phyloP scores from a whole-genome alignment of 2,329 filamentous ascomycete species.

The Phaeosphaeriaceae sp. region DNA sequence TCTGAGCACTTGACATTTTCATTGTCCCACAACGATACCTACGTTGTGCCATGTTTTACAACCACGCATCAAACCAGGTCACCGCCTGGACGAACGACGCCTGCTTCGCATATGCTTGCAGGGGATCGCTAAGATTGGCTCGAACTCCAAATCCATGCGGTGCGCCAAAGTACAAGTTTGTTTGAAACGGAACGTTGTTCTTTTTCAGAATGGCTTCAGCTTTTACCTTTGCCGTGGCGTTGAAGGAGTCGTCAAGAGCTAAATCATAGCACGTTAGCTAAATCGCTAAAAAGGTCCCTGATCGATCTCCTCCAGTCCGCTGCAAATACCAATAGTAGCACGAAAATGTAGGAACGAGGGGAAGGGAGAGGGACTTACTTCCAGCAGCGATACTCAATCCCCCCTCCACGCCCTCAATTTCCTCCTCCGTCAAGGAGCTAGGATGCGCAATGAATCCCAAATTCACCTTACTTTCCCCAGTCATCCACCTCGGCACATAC shows the following conservation, averaged over 20 bases:
- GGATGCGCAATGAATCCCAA: conserved; percentile 76
- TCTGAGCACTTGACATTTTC: background rate
- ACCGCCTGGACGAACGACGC: conserved; percentile 45
- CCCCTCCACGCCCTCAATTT: conserved; percentile 68
- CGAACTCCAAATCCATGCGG: conserved; percentile 47
- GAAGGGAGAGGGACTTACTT: conserved; percentile 41
- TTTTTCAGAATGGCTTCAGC: conserved; percentile 35
- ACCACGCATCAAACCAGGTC: conserved; percentile 48
- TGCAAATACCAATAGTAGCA: background rate
- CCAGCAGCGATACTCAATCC: conserved; percentile 72
- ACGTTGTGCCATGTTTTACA: conserved; percentile 7
- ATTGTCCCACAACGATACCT: background rate
- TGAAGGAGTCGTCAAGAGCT: conserved; percentile 32
- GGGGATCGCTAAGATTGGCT: conserved; percentile 35
- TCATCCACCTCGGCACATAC: conserved; percentile 72
- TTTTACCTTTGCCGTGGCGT: conserved; percentile 17
- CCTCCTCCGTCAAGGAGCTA: conserved; percentile 69
- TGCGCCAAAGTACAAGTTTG: conserved; percentile 37
- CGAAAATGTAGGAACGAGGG: background rate
- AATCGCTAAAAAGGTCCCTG: background rate
- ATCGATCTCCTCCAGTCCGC: background rate
- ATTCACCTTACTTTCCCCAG: conserved; percentile 59
- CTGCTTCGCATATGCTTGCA: conserved; percentile 47
- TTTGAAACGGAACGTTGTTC: conserved; percentile 43
- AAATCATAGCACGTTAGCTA: conserved; percentile 3